Conservation (phyloP, 768 basidiomycete species). For the Collybia nuda region DNA sequence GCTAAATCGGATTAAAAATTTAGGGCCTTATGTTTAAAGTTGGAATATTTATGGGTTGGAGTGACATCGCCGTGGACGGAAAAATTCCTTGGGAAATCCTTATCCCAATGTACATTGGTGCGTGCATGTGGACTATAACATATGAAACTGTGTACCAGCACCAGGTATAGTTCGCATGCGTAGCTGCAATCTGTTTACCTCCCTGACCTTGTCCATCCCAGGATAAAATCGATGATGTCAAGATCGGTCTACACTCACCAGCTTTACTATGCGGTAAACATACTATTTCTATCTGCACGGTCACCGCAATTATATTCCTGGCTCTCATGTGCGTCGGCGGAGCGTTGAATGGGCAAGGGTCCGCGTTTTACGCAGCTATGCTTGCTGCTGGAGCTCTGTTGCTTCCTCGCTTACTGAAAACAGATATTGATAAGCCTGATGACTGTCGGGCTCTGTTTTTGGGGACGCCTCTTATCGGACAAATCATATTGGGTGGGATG, state of each 20-base stretch:
- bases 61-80: conserved; percentile 20
- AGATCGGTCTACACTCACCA: conserved; percentile 57
- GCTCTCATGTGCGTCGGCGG: conserved; percentile 44
- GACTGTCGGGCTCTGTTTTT: conserved; percentile 25
- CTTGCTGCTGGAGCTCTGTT: conserved; percentile 16
- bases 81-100: conserved; percentile 22
- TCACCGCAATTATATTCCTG: conserved; percentile 45
- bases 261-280: conserved; percentile 51
- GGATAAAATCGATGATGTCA: conserved; percentile 59
- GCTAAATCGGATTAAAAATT: too few species aligned
- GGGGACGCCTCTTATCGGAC: conserved; percentile 23
- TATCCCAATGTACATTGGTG: conserved; percentile 21
- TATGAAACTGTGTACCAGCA: conserved; percentile 33
- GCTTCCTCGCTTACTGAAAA: conserved; percentile 16
- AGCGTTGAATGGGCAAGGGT: conserved; percentile 40
- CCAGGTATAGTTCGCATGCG: conserved; percentile 18
- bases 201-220: conserved; percentile 28
- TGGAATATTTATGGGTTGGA: conserved; percentile 32
- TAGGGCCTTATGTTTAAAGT: conserved; percentile 31
- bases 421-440: conserved; percentile 24
- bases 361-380: conserved; percentile 26
- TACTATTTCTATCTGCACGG: conserved; percentile 46
- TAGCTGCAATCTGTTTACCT: background rate
- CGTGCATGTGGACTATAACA: conserved; percentile 27
- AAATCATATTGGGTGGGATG: conserved; percentile 23